phyloP scores from a whole-genome alignment of 148 eudicot species.

The Vaccinium corymbosum region DNA sequence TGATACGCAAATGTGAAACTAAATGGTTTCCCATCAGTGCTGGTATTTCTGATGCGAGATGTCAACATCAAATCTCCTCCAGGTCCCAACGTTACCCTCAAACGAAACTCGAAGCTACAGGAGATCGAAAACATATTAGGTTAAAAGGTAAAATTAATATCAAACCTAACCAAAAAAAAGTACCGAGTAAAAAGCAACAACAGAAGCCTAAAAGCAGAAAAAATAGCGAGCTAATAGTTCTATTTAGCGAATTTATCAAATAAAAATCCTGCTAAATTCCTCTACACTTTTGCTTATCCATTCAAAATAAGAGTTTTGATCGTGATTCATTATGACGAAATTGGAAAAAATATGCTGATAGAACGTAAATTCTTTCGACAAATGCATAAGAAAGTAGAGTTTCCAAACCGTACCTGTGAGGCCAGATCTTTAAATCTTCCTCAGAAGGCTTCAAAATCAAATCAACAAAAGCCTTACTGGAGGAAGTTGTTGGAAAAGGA shows the following conservation, averaged over 20 bases:
- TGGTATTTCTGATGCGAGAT: slow-evolving; percentile 85
- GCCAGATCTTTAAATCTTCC: slow-evolving; percentile 82
- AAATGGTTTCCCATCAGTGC: slow-evolving; percentile 79
- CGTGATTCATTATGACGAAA: not conserved
- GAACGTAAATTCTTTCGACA: not conserved
- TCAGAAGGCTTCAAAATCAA: slow-evolving; percentile 83
- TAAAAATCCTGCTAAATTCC: not conserved
- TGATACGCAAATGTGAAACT: slow-evolving; percentile 88
- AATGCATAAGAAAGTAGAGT: not conserved
- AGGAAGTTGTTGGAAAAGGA: slow-evolving; percentile 44
- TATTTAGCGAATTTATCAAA: not conserved
- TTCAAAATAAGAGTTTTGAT: not conserved
- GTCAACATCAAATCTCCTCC: slow-evolving; percentile 89
- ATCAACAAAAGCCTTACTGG: slow-evolving; percentile 61
- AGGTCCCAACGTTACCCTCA: slow-evolving; percentile 82
- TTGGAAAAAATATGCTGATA: not conserved
- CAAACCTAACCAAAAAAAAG: not conserved
- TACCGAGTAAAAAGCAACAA: not conserved
- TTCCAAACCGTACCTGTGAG: slow-evolving; percentile 51
- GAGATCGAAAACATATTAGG: slow-evolving; percentile 5
- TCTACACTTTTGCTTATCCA: not conserved
- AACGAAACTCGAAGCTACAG: slow-evolving; percentile 80
- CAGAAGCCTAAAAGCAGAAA: not conserved
- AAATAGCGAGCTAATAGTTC: not conserved
- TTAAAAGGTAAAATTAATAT: not conserved